phyloP scores from a whole-genome alignment of 2,329 filamentous ascomycete species.

The Diatrype stigma region DNA sequence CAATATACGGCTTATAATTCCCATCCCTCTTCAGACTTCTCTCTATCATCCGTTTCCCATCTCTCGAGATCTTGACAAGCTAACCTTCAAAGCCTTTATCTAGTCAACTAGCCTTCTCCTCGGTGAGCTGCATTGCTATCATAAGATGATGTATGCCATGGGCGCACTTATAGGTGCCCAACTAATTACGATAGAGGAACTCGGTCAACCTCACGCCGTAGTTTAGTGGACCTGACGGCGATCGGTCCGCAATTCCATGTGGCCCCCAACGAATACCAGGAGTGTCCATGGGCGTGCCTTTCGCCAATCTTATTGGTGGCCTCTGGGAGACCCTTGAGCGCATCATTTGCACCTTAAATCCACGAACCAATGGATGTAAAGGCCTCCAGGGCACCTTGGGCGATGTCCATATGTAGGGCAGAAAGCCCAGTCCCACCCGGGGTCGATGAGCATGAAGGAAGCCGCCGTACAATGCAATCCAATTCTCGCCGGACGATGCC shows the following conservation, averaged over 20 bases:
- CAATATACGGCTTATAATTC: not conserved
- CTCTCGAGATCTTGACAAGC: too few relatives aligned
- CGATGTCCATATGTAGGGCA: conserved; percentile 16
- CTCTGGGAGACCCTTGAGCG: conserved; percentile 5
- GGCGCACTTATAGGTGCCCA: not conserved
- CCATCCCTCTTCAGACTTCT: not conserved
- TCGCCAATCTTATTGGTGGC: conserved; percentile 19
- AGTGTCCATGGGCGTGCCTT: too few relatives aligned
- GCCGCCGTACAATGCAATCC: not conserved
- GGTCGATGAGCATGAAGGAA: not conserved
- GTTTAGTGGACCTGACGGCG: conserved; percentile 9
- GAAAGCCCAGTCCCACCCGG: not conserved
- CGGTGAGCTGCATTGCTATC: too few relatives aligned
- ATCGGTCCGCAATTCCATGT: conserved; percentile 24
- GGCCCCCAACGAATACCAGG: conserved; percentile 12
- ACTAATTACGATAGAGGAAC: conserved; percentile 2
- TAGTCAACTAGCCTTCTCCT: not conserved
- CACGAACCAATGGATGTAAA: conserved; percentile 20
- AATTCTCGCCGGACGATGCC: not conserved
- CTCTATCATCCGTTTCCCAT: not conserved
- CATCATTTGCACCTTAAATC: conserved; percentile 10
- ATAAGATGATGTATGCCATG: not conserved
- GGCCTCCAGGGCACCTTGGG: not conserved
- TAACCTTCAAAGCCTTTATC: too few relatives aligned
- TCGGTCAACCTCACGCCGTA: conserved; percentile 11